These are phyloP conservation scores for Leptosphaerulina australis DNA, from an alignment of 2,329 filamentous ascomycete genomes.

Conservation along the genomic window DNA sequence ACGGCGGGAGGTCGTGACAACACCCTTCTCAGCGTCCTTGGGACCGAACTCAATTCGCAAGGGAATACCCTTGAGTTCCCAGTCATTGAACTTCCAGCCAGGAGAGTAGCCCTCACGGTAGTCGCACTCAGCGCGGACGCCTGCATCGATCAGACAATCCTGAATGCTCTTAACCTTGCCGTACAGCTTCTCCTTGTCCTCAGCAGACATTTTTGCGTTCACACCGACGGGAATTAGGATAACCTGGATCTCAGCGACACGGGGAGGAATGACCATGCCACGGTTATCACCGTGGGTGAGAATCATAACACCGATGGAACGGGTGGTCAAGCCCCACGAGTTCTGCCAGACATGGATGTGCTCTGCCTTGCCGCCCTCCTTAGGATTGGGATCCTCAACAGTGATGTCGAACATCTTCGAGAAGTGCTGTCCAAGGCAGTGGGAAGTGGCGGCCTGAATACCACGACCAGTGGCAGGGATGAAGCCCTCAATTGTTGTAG, in stretches of 20 bases:
- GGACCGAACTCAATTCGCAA: conserved; percentile 94
- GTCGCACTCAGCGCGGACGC: conserved; percentile 80
- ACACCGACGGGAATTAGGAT: conserved; percentile 92
- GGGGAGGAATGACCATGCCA: conserved; percentile 89
- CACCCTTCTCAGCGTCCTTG: conserved; percentile 85
- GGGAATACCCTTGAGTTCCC: conserved; percentile 95
- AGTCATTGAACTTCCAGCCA: conserved; percentile 98
- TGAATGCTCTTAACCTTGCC: conserved; percentile 76
- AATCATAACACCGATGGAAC: conserved; percentile 97
- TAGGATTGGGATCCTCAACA: conserved; percentile 83
- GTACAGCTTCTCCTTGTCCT: conserved; percentile 77
- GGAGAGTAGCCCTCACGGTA: conserved; percentile 87
- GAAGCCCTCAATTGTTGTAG: conserved; percentile 95
- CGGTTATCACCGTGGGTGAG: conserved; percentile 98
- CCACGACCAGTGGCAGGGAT: conserved; percentile 94
- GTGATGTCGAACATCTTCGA: conserved; percentile 99
- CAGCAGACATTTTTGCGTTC: conserved; percentile 70
- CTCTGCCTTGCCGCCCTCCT: conserved; percentile 64
- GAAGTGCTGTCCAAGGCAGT: conserved; percentile 96
- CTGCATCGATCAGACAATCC: conserved; percentile 70
- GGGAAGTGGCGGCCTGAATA: conserved; percentile 94
- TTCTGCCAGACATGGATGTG: conserved; percentile 96
- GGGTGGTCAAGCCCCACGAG: conserved; percentile 97
- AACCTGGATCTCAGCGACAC: conserved; percentile 83
- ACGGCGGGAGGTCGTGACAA: conserved; percentile 84